Base-by-base conservation (phyloP, 2,329 filamentous ascomycete species). In the Aspergillus quadricinctus region DNA sequence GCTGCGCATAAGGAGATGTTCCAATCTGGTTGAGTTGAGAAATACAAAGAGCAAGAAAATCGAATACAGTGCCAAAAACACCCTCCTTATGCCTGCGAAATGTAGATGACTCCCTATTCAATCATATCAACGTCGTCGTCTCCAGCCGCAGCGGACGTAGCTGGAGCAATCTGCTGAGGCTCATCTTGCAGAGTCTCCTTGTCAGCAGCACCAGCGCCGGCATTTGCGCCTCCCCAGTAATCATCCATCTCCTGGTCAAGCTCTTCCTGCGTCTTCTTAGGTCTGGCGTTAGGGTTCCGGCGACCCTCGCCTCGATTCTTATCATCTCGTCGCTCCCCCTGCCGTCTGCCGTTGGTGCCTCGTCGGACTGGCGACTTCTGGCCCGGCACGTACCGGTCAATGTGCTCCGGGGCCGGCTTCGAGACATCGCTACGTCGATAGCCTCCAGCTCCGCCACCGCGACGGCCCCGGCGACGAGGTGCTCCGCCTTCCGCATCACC, bases 211-310 rank as follows among this genome's bases (percentile, higher is more conserved):
- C 69, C 74, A 49, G 75, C 69, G 49, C 65, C 72, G 55, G 66
- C 69, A 49, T 66, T 72, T 40, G 73, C 72, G 27, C 77, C 78
- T 29, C 82, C 86, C 79, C 91, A 97, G 74, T 97, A 97, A 69
- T 96, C 90, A 29, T 88, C 91, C 92, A 97, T 97, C 76, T 97
- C 92, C n/a, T 90, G 90, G 72, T 97, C 92, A 43, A 97, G 80
- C 71, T 97, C 90, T 66, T 96, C 90, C 64, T 92, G 88, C 0
- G 92, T 96, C 82, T 96, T 96, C 75, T 85, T 88, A 2, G 86
- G 81, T 50, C 90, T 83, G 23, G 62, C 65, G 53, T 83, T 81
- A 19, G 77, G 79, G 49, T 78, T 78, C 31, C 76, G 62, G 74
- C 77, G 58, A 73, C 69, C 65, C 53, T 57, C 69, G 57, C 56